phyloP scores from a whole-genome alignment of 306 rosid species.

The Nissolia schottii region DNA sequence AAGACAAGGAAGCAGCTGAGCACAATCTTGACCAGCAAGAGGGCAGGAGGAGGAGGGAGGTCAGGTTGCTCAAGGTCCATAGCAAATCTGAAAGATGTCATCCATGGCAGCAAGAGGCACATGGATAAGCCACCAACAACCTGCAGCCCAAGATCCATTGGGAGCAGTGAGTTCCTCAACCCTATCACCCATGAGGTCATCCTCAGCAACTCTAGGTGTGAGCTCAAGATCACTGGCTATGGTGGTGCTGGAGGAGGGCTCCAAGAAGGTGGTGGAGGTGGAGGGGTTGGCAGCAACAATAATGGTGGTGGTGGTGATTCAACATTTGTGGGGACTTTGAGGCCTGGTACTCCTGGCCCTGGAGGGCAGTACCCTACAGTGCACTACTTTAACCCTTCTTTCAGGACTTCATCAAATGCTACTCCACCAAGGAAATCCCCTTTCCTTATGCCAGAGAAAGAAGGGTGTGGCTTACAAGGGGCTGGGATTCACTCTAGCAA shows the following conservation, averaged over 20 bases:
- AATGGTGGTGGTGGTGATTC: slow-evolving; percentile 30
- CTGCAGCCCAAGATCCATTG: slow-evolving; percentile 90
- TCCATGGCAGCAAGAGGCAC: slow-evolving; percentile 88
- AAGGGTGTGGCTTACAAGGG: slow-evolving; percentile 37
- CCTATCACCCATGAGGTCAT: slow-evolving; percentile 88
- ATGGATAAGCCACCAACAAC: slow-evolving; percentile 76
- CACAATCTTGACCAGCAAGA: slow-evolving; percentile 74
- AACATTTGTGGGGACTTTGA: slow-evolving; percentile 63
- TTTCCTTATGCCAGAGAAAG: slow-evolving; percentile 49
- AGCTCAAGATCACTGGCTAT: slow-evolving; percentile 79
- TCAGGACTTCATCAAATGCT: slow-evolving; percentile 42
- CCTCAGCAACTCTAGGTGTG: slow-evolving; percentile 80
- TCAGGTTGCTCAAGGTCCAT: slow-evolving; percentile 92
- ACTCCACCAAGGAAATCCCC: slow-evolving; percentile 69
- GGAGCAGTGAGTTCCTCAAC: slow-evolving; percentile 86
- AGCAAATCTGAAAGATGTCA: slow-evolving; percentile 88
- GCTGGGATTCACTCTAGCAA: slow-evolving; percentile 47
- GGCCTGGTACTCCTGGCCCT: slow-evolving; percentile 90
- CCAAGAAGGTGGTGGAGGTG: slow-evolving; percentile 46
- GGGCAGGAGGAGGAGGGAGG: slow-evolving; percentile 48
- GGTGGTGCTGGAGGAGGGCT: too few relatives aligned
- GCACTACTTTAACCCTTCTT: slow-evolving; percentile 68
- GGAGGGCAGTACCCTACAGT: slow-evolving; percentile 66
- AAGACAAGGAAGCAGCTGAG: slow-evolving; percentile 58
- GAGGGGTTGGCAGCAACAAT: neutral